phyloP scores from a whole-genome alignment of 176 grass and related monocot species.

The Ampelocalamus luodianensis region DNA sequence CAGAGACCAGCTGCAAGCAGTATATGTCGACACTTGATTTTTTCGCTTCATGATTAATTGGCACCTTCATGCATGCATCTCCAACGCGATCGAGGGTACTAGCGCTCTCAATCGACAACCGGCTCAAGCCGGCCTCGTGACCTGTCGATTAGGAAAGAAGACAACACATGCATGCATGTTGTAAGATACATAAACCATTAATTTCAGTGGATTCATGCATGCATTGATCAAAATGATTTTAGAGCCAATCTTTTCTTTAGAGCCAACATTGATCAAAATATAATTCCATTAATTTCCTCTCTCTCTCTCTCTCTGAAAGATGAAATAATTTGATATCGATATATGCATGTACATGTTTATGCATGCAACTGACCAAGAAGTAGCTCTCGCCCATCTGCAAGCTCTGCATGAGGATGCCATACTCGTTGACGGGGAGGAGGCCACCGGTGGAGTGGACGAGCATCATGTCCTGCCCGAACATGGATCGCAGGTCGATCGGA shows the following conservation, averaged over 20 bases:
- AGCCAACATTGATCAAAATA: background rate
- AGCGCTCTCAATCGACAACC: background rate
- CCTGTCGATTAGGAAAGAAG: slow-evolving; percentile 35
- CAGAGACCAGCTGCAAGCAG: slow-evolving; percentile 1
- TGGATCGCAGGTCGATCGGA: slow-evolving; percentile 71
- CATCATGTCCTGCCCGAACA: slow-evolving; percentile 83
- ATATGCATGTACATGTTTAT: background rate
- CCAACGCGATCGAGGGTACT: background rate
- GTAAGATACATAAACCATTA: background rate
- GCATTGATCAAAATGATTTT: background rate
- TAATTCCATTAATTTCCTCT: background rate
- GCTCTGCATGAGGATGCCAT: slow-evolving; percentile 74
- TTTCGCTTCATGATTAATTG: background rate
- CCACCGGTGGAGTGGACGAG: slow-evolving; percentile 72
- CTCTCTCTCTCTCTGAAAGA: background rate
- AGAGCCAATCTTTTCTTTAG: no score
- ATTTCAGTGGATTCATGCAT: background rate
- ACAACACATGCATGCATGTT: background rate
- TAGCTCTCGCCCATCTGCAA: slow-evolving; percentile 96
- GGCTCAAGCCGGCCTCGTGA: slow-evolving; percentile 45
- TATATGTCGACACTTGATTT: background rate
- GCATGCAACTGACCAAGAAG: slow-evolving; percentile 61
- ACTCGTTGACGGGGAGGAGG: slow-evolving; percentile 74
- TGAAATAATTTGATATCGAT: background rate
- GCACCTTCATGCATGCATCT: background rate